Evolutionary conservation across 495 filamentous ascomycete species (phyloP), one percentile per base, ranked within the genome.

Genomic region (Cercophora newfieldiana): DNA sequence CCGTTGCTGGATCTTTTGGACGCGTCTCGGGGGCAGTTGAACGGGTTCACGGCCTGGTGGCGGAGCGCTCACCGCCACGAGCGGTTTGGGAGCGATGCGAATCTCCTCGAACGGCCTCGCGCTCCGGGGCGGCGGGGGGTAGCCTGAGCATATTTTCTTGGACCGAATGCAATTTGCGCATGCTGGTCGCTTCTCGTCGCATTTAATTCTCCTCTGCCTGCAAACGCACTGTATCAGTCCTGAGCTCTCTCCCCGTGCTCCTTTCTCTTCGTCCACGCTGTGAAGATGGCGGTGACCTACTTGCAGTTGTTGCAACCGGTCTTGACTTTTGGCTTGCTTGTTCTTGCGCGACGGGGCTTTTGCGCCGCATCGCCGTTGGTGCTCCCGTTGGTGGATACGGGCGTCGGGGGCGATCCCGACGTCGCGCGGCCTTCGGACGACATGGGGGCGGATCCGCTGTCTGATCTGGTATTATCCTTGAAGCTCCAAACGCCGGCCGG

Each of bases 121-220:
- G 59, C 73, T 77, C 61, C 80, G 75, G 24, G 76, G 72, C 61
- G 81, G 81, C 5, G 83, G 79, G 18, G 83, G 83, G 64, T 85
- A 86, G 63, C 84, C 84, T 28, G 74, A 72, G 69, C 84, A 86
- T 21, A 66, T 58, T 66, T 80, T 82, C 62, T 77, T 81, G 8
- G 82, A 82, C 24, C 79, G 77, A 19, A 84, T 72, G 66, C 88
- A 90, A 47, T 85, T 83, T 31, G 75, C 74, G 69, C 87, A 90
- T 3, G 70, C 67, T 3, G 88, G 87, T 59, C 84, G 86, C 64
- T 78, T 79, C 72, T 90, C 88, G 73, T 87, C 88, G 75, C 88
- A 90, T 76, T 90, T 89, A 28, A 90, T 87, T 67, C 82, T 81
- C 49, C 88, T 81, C 56, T 82, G 82, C 69, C 87, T 89, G 30